Evolutionary conservation across 2,329 filamentous ascomycete species (phyloP).

Genomic region (Hymenoscyphus albidus): DNA sequence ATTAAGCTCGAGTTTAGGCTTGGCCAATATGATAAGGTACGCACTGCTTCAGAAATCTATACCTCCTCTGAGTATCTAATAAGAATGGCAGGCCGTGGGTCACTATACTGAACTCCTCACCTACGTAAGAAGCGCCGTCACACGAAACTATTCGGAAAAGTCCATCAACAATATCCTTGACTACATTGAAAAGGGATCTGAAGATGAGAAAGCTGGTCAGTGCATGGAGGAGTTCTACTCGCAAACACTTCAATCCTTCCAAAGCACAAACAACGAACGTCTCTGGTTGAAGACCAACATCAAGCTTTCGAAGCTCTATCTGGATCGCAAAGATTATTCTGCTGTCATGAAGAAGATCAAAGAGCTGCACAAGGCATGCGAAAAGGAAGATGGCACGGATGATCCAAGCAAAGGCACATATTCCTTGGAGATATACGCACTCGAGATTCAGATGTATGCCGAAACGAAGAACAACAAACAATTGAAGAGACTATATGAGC

Average conservation of each 20-base stretch:
- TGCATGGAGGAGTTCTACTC: conserved; percentile 97
- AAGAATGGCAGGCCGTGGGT: conserved; percentile 65
- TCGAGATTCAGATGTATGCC: conserved; percentile 98
- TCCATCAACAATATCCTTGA: conserved; percentile 99
- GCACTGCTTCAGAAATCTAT: not conserved
- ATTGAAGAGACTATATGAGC: conserved; percentile 86
- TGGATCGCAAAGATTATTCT: conserved; percentile 85
- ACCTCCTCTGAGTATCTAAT: not conserved
- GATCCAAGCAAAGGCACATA: conserved; percentile 97
- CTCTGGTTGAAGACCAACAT: conserved; percentile 98
- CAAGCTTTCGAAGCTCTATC: conserved; percentile 85
- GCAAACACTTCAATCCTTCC: conserved; percentile 87
- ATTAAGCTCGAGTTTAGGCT: conserved; percentile 96
- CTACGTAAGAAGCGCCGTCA: conserved; percentile 95
- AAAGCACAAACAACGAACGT: conserved; percentile 95
- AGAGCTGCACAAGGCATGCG: conserved; percentile 85
- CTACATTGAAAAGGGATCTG: conserved; percentile 87
- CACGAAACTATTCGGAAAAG: conserved; percentile 97
- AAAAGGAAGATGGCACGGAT: conserved; percentile 79
- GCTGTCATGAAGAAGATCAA: conserved; percentile 77
- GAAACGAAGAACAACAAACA: conserved; percentile 97
- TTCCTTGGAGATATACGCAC: conserved; percentile 87
- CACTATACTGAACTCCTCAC: conserved; percentile 95
- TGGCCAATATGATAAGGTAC: conserved; percentile 78
- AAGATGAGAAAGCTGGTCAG: conserved; percentile 65